A percentile compares a stretch with the other conserved stretches of the same genome.
These are phyloP conservation scores for Eucommia ulmoides DNA, from an alignment of 257 asterid species.

Conservation along the genomic window DNA sequence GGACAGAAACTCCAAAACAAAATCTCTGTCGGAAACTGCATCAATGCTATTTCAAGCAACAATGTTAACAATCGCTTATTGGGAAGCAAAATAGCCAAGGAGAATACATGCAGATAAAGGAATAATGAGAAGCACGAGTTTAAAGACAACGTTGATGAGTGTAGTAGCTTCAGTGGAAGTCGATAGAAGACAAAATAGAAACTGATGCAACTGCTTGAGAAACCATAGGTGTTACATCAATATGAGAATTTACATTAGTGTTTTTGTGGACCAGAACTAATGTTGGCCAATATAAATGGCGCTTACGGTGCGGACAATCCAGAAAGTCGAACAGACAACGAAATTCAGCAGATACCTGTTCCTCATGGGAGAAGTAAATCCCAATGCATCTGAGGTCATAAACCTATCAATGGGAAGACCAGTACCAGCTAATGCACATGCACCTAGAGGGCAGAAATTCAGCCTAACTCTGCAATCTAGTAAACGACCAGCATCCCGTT, in stretches of 20 bases:
- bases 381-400: conserved; percentile 87
- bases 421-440: conserved; percentile 98
- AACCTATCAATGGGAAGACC: conserved; percentile 96
- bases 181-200: background rate
- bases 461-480: conserved; percentile 69
- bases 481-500: conserved; percentile 86
- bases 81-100: conserved; percentile 4
- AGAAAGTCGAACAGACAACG: too few relatives aligned
- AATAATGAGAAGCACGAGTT: too few relatives aligned
- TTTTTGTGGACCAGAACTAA: too few relatives aligned
- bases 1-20: conserved; percentile 83
- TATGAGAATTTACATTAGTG: too few relatives aligned
- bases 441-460: conserved; percentile 90
- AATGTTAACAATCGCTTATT: conserved; percentile 19
- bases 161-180: background rate
- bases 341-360: conserved; percentile 60
- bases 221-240: background rate
- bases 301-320: too few relatives aligned
- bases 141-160: too few relatives aligned
- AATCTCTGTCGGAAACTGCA: conserved; percentile 99
- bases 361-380: conserved; percentile 90
- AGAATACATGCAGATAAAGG: conserved; percentile 1
- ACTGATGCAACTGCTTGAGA: background rate
- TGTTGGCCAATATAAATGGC: too few relatives aligned
- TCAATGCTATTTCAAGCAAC: conserved; percentile 70